Conservation (phyloP, 2,329 filamentous ascomycete genomes). For the Colletotrichum orbiculare region DNA sequence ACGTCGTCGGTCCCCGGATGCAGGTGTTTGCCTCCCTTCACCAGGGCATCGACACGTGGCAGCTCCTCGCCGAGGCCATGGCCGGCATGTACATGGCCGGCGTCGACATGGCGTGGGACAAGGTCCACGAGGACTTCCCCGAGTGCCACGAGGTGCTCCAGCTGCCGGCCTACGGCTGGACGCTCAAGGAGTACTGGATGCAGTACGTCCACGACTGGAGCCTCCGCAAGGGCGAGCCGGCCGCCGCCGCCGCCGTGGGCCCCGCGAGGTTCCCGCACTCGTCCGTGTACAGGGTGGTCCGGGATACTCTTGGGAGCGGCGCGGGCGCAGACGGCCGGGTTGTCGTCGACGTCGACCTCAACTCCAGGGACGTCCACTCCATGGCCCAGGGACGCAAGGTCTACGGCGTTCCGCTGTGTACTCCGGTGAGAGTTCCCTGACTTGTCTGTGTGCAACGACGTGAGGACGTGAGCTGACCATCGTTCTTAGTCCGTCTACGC, state of each 20-base stretch:
- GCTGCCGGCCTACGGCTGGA: slow-evolving; percentile 77
- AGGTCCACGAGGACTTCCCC: slow-evolving; percentile 68
- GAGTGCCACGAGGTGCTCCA: slow-evolving; percentile 60
- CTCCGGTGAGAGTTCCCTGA: slow-evolving; percentile 53
- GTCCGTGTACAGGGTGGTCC: slow-evolving; percentile 67
- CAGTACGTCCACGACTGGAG: slow-evolving; percentile 76
- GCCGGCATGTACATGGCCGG: slow-evolving; percentile 69
- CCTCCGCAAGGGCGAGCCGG: slow-evolving; percentile 75
- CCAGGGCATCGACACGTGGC: slow-evolving; percentile 74
- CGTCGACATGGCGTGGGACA: slow-evolving; percentile 74
- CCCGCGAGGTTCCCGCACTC: slow-evolving; percentile 45
- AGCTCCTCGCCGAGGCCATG: slow-evolving; percentile 68
- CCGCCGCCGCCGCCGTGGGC: slow-evolving; percentile 48
- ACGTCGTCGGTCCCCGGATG: slow-evolving; percentile 63
- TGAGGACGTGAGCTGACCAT: background rate
- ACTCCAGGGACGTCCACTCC: slow-evolving; percentile 70
- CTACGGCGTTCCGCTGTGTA: slow-evolving; percentile 73
- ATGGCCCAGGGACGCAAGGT: slow-evolving; percentile 74
- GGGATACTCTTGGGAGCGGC: slow-evolving; percentile 68
- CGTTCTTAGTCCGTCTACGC: slow-evolving; percentile 53
- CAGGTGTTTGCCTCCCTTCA: slow-evolving; percentile 69
- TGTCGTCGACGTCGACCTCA: slow-evolving; percentile 65
- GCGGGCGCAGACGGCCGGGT: slow-evolving; percentile 65
- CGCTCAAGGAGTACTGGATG: slow-evolving; percentile 78
- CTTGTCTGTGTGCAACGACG: background rate